These are phyloP conservation scores for Udeniomyces megalosporus DNA, from an alignment of 768 basidiomycete species.

Conservation along the genomic window DNA sequence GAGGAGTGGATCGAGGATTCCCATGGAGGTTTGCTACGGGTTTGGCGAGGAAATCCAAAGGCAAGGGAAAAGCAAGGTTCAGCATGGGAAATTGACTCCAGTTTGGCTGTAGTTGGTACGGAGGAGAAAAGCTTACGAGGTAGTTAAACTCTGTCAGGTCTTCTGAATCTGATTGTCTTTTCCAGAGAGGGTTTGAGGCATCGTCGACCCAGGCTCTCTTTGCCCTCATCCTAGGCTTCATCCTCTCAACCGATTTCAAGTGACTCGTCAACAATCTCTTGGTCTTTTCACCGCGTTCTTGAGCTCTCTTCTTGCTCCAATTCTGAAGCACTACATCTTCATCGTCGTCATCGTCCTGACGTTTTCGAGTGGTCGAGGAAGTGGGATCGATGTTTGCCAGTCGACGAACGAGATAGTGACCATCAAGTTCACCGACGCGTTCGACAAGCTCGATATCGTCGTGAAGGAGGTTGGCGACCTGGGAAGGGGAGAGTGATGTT, in stretches of 20 bases:
- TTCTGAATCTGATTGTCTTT: background rate
- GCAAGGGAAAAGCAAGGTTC: background rate
- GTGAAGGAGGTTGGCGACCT: slow-evolving; percentile 45
- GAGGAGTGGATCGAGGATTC: slow-evolving; percentile 68
- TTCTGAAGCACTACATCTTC: background rate
- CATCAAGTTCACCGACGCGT: slow-evolving; percentile 60
- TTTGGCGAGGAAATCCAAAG: too few species aligned
- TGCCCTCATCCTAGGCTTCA: background rate
- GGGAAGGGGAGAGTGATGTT: slow-evolving; percentile 41
- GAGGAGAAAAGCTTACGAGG: slow-evolving; percentile 33
- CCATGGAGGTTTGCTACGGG: slow-evolving; percentile 34
- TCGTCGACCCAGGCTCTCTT: background rate
- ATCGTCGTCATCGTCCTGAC: too few species aligned
- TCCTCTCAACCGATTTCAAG: background rate
- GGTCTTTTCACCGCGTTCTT: too few species aligned
- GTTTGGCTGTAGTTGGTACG: slow-evolving; percentile 29
- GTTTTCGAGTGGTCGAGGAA: background rate
- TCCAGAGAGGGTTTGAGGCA: background rate
- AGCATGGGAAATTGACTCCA: background rate
- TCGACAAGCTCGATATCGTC: slow-evolving; percentile 60
- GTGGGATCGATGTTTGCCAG: slow-evolving; percentile 26
- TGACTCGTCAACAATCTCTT: background rate
- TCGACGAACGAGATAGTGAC: slow-evolving; percentile 81
- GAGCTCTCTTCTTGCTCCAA: too few species aligned
- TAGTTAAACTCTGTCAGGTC: slow-evolving; percentile 11